Evolutionary conservation across 2,329 filamentous ascomycete genomes (phyloP).

Genomic region (Ilyonectria mors-panacis): DNA sequence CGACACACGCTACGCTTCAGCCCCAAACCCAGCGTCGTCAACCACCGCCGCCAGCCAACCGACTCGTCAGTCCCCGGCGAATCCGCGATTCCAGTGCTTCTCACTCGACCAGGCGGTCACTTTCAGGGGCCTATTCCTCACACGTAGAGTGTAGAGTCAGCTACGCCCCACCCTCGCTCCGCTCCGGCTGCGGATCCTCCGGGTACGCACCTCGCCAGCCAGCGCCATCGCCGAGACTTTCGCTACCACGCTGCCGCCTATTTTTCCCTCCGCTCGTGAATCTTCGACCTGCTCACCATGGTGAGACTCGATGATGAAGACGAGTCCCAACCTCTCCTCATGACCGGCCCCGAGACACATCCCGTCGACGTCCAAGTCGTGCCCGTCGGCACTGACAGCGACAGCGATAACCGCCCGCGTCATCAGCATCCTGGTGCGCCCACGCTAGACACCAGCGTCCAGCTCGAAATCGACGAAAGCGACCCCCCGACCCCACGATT

Average conservation of each 20-base stretch:
- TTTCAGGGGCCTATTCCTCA: background rate
- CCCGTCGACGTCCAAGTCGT: slow-evolving; percentile 45
- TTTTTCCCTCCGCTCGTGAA: slow-evolving; percentile 7
- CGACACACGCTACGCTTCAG: slow-evolving; percentile 11
- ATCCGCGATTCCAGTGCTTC: background rate
- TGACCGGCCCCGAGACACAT: slow-evolving; percentile 54
- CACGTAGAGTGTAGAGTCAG: background rate
- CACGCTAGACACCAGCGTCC: slow-evolving; percentile 51
- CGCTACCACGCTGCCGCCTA: slow-evolving; percentile 22
- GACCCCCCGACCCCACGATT: slow-evolving; percentile 70
- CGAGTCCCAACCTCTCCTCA: slow-evolving; percentile 58
- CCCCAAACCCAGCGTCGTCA: background rate
- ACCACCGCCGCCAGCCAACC: background rate
- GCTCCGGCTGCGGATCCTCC: slow-evolving; percentile 9
- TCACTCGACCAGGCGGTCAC: background rate
- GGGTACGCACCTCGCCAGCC: slow-evolving; percentile 17
- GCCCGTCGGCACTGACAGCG: slow-evolving; percentile 40
- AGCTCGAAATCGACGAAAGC: slow-evolving; percentile 62
- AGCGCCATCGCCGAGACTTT: slow-evolving; percentile 28
- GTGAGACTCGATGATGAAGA: slow-evolving; percentile 48
- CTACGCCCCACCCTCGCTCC: slow-evolving; percentile 8
- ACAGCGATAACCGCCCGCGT: slow-evolving; percentile 30
- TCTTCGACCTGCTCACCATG: slow-evolving; percentile 45
- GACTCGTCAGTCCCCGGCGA: background rate
- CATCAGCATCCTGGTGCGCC: slow-evolving; percentile 50